Evolutionary conservation across 169 alveolate species (phyloP), one percentile per base, ranked within the genome.

Genomic region (Eimeria sp.): DNA sequence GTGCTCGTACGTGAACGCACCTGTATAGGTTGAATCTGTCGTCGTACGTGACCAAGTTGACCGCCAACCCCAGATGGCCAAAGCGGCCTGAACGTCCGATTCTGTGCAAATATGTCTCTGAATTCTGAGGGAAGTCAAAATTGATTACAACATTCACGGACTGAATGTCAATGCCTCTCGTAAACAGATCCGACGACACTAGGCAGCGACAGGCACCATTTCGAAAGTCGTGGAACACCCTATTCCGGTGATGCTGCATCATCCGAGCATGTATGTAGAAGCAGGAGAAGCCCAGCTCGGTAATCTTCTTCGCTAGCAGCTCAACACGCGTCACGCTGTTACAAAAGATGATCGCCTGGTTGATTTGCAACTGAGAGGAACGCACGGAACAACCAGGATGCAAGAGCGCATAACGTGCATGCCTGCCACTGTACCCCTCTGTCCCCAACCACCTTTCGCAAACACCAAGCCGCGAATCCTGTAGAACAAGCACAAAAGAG

Each of bases 131-230:
- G 98, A 99, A 99, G 97, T 99, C 99, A 97, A 99, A 99, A 98
- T 99, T 99, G 91, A 99, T 99, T 60, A 99, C 99, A n/a, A 99
- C 99, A 97, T 99, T 99, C 80, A 99, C 99, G 52, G 99, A 98
- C 95, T 99, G 99, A 90, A 99, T 99, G 97, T 99, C 99, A 85
- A 99, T 99, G 89, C 99, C 99, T 91, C 99, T 98, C 27, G 99
- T 99, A 96, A 99, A 99, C 52, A 99, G 98, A 97, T 99, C 97
- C n/a, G 99, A 98, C 27, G 99, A 98, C 66, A 98, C 99, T 83
- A 98, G 97, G 78, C 97, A 96, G 95, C 99, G 98, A 93, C 99
- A 99, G 27, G 99, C 99, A 58, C 99, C 99, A 95, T 99, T 99
- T 83, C 99, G 98, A 98, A 99, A 99, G 97, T 99, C 99, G 91